Conservation (phyloP, 192 early-diverging fungal genomes). For the Podila minutissima region DNA sequence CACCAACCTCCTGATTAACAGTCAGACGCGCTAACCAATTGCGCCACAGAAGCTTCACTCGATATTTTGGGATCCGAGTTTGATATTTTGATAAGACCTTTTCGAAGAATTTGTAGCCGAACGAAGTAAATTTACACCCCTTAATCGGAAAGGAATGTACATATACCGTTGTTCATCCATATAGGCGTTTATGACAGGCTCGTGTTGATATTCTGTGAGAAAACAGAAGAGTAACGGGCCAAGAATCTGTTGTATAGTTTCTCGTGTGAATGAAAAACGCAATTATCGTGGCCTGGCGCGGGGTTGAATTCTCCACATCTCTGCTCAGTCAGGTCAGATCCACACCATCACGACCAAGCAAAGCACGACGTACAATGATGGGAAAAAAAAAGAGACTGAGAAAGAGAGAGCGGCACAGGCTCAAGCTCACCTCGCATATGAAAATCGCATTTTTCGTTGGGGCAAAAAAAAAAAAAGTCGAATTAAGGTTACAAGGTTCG, state of each 20-base stretch:
- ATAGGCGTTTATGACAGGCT: too few relatives aligned
- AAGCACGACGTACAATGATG: too few relatives aligned
- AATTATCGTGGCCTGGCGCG: not conserved
- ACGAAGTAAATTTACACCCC: too few relatives aligned
- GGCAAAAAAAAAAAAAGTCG: not conserved
- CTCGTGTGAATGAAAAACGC: not conserved
- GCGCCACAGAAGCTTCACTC: constrained; percentile 1
- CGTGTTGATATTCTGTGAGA: too few relatives aligned
- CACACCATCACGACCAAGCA: too few relatives aligned
- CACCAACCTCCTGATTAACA: constrained; percentile 7
- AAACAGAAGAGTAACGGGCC: too few relatives aligned
- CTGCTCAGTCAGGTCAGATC: too few relatives aligned
- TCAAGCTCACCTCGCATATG: not conserved
- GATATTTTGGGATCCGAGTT: not conserved
- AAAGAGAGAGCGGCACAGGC: too few relatives aligned
- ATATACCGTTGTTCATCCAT: too few relatives aligned
- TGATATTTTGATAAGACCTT: not conserved
- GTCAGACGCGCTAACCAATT: constrained; percentile 6
- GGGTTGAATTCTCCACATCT: not conserved
- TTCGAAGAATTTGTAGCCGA: not conserved
- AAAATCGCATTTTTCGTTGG: constrained; percentile 8
- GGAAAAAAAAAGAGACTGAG: too few relatives aligned
- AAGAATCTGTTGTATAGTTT: too few relatives aligned
- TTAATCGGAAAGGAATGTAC: too few relatives aligned
- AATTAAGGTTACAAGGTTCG: not conserved